phyloP scores from a whole-genome alignment of 192 early-diverging fungal species.

The Coemansia sp. region DNA sequence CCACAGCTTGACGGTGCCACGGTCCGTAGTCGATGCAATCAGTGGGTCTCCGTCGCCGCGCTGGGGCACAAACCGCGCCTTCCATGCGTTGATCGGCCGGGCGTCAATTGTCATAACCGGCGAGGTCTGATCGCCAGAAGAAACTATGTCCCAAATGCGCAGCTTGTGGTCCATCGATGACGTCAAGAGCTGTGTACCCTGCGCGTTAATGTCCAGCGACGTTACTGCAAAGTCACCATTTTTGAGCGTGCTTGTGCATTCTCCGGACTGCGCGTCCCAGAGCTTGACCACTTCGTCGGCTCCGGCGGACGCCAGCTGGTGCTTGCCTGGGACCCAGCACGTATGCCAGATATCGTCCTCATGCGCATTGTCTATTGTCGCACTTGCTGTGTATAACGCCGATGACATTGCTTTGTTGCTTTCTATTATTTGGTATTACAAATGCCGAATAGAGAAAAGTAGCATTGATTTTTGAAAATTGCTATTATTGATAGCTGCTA shows the following conservation, averaged over 20 bases:
- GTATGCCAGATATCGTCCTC: slow-evolving; percentile 52
- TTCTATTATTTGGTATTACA: not conserved
- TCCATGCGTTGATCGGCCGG: slow-evolving; percentile 42
- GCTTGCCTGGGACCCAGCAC: slow-evolving; percentile 44
- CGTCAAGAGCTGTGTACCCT: slow-evolving; percentile 40
- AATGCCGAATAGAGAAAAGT: not conserved
- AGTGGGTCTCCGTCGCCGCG: slow-evolving; percentile 7
- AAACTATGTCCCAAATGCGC: slow-evolving; percentile 37
- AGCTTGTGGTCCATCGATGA: slow-evolving; percentile 53
- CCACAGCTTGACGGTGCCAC: slow-evolving; percentile 45
- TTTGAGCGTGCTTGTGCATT: slow-evolving; percentile 22
- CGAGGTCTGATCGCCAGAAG: not conserved
- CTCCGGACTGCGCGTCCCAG: slow-evolving; percentile 45
- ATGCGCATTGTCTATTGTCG: slow-evolving; percentile 38
- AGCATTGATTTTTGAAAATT: not conserved
- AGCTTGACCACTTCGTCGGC: slow-evolving; percentile 44
- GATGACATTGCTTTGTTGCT: slow-evolving; percentile 24
- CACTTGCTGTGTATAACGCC: slow-evolving; percentile 35
- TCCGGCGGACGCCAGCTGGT: slow-evolving; percentile 39
- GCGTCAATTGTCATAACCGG: slow-evolving; percentile 35
- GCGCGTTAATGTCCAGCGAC: slow-evolving; percentile 41
- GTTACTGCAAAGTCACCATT: slow-evolving; percentile 46
- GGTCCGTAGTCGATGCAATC: slow-evolving; percentile 40
- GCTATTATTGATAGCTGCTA: no score
- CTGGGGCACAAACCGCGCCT: slow-evolving; percentile 33